Percentiles rank a stretch among this genome's conserved stretches.
These are phyloP conservation scores for Microsporum ferrugineum DNA, from an alignment of 2,329 filamentous ascomycete genomes.

Conservation along the genomic window DNA sequence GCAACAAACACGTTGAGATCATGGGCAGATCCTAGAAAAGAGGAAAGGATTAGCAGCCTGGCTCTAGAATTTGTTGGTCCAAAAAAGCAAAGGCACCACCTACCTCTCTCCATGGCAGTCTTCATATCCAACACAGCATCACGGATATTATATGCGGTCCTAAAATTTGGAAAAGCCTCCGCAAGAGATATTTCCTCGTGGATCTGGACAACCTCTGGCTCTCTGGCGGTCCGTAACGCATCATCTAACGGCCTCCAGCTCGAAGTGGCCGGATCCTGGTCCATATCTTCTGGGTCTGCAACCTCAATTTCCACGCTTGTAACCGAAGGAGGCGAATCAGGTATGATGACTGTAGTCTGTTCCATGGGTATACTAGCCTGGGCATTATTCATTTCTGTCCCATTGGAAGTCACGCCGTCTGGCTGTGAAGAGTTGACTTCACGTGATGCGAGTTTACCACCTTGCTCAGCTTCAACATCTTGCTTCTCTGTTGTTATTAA, in stretches of 20 bases:
- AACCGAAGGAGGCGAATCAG: constrained; percentile 34
- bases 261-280: constrained; percentile 36
- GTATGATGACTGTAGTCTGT: constrained; percentile 24
- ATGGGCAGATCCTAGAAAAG: constrained; percentile 20
- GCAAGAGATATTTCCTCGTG: constrained; percentile 24
- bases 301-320: constrained; percentile 40
- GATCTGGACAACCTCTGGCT: constrained; percentile 27
- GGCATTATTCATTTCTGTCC: background rate
- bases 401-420: background rate
- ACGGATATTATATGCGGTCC: constrained; percentile 18
- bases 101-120: constrained; percentile 30
- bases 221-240: constrained; percentile 22
- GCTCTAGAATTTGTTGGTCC: background rate
- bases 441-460: background rate
- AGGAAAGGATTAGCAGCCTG: background rate
- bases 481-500: background rate
- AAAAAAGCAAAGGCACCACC: constrained; percentile 3
- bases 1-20: constrained; percentile 24
- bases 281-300: constrained; percentile 39
- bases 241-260: constrained; percentile 33
- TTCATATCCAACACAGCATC: constrained; percentile 27
- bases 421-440: background rate
- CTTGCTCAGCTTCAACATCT: background rate
- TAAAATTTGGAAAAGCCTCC: constrained; percentile 29
- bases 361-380: constrained; percentile 7